phyloP scores from a whole-genome alignment of 1,284 basidiomycete genomes.

The Ceratobasidium sp. region DNA sequence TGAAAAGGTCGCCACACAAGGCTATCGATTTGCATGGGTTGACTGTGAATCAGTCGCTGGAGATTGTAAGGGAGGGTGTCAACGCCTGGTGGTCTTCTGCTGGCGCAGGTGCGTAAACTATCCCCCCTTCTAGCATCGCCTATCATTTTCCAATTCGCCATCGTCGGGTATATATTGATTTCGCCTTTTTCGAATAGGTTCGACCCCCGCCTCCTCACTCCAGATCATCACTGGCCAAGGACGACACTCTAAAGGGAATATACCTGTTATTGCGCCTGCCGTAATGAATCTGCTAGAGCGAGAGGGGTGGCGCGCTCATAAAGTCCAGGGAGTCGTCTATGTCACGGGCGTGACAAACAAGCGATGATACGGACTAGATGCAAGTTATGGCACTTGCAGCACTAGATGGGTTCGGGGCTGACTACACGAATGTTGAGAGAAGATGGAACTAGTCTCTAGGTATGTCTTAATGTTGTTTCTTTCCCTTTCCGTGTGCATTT shows the following conservation, averaged over 20 bases:
- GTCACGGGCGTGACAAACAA: constrained; percentile 35
- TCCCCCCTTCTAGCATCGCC: background rate
- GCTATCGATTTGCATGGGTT: constrained; percentile 45
- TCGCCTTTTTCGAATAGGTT: background rate
- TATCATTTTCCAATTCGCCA: background rate
- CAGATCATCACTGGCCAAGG: constrained; percentile 41
- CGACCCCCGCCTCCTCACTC: constrained; percentile 13
- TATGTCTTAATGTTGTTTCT: background rate
- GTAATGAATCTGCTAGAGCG: constrained; percentile 31
- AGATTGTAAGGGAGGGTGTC: constrained; percentile 43
- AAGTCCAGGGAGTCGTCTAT: constrained; percentile 31
- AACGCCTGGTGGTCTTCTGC: constrained; percentile 46
- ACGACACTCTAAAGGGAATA: constrained; percentile 34
- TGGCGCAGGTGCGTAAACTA: constrained; percentile 19
- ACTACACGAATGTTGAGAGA: background rate
- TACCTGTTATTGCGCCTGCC: constrained; percentile 41
- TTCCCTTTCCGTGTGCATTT: background rate
- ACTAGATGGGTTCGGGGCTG: background rate
- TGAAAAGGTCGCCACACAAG: constrained; percentile 23
- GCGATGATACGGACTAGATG: background rate
- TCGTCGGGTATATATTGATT: background rate
- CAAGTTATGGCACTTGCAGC: no score
- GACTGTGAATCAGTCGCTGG: constrained; percentile 41
- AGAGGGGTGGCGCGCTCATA: constrained; percentile 41
- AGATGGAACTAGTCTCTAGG: background rate